Evolutionary conservation across 2,329 filamentous ascomycete species (phyloP), one percentile per base, ranked within the genome.

Genomic region (Fusarium graminum): DNA sequence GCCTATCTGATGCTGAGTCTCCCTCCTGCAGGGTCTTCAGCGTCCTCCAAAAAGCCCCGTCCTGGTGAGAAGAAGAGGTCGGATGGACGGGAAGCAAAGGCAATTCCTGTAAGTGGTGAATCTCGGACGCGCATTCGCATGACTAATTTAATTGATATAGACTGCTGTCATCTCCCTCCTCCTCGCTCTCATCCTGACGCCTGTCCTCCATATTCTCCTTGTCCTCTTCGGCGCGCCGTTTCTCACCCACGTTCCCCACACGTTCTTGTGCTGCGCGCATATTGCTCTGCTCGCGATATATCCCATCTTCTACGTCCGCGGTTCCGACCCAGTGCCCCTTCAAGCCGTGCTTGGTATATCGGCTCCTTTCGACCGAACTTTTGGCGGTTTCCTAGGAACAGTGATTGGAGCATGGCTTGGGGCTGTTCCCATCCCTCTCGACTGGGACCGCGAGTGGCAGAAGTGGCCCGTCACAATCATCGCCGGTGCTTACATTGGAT

Each of bases 391-490:
- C 11, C 78, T 94, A n/a, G 95, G 95, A 7, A 89, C 88, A 0
- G 81, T 90, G 26, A 72, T 94, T 2, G 95, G 95, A 7, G 93
- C 92, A 39, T 98, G 95, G 95, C 80, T 97, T 40, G 95, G 95
- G 5, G 95, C 95, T 9, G 88, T 98, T 52, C 95, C 96, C 0
- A 98, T 99, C 71, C 95, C 95, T 3, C 82, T 99, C 69, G 95
- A 99, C 77, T 98, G 94, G 94, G 95, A 99, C 77, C 89, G 95
- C n/a, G 93, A 97, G 71, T 99, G 95, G 95, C 95, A 99, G 86
- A 92, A 90, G 77, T 99, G 94, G 92, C 95, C 95, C 0, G 90
- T 98, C 45, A 99, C 95, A 0, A 91, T 99, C 59, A 80, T 98
- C 6, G 88, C 87, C 3, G 95, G 95, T 4, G 84, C 91, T 17